Conservation (phyloP, 441 rosid species). For the Populus hybrid region DNA sequence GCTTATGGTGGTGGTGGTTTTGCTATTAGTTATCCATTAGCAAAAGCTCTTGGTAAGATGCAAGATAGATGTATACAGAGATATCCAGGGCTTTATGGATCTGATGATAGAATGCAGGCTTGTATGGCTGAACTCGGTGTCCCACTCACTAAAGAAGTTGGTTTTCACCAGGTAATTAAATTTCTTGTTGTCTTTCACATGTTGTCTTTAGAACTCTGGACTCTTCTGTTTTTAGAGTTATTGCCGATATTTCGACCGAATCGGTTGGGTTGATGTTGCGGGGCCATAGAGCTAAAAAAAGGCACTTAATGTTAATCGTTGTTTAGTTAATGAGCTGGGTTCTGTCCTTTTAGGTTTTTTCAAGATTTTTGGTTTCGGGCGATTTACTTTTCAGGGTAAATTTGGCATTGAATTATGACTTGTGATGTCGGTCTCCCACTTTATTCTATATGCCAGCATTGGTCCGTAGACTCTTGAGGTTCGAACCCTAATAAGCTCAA, state of each 20-base stretch:
- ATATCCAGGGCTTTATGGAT: constrained; percentile 90
- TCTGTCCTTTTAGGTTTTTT: background rate
- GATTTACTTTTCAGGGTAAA: background rate
- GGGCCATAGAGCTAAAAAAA: no score
- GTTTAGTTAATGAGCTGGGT: background rate
- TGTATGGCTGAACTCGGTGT: constrained; percentile 99
- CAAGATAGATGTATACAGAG: constrained; percentile 84
- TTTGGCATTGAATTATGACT: background rate
- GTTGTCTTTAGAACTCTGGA: background rate
- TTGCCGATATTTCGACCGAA: background rate
- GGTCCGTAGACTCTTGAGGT: background rate
- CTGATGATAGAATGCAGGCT: constrained; percentile 97
- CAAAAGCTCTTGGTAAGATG: constrained; percentile 73
- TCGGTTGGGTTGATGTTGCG: background rate
- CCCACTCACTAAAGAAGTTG: constrained; percentile 96
- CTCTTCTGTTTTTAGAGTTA: background rate
- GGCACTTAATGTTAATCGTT: background rate
- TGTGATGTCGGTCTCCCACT: background rate
- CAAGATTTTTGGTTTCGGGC: background rate
- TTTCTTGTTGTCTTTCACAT: background rate
- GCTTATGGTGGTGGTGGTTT: constrained; percentile 99
- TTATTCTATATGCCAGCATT: background rate
- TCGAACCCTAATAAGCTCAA: background rate
- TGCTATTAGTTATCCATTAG: constrained; percentile 89
- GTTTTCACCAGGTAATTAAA: constrained; percentile 83